Conservation (phyloP, 192 early-diverging fungal species). For the Lobulomyces angularis region DNA sequence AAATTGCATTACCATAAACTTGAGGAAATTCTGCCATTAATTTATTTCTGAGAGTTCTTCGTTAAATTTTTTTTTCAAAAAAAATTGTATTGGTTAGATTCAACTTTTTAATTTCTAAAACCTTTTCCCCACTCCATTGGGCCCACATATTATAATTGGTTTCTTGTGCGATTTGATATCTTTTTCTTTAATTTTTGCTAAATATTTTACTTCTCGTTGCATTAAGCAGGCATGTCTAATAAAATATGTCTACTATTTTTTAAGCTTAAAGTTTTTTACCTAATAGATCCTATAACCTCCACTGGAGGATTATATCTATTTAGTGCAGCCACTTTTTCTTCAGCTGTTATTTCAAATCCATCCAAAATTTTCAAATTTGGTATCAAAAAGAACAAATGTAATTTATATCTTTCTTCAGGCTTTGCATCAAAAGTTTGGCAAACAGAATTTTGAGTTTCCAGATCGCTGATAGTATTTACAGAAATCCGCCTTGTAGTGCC, state of each 20-base stretch:
- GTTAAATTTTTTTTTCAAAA: neutral
- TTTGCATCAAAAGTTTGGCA: neutral
- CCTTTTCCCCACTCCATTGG: slow-evolving; percentile 42
- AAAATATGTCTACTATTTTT: no score
- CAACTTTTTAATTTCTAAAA: slow-evolving; percentile 2
- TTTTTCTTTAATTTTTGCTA: no score
- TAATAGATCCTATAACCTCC: slow-evolving; percentile 29
- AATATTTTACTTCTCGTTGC: no score
- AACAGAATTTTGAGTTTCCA: no score
- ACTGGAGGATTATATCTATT: slow-evolving; percentile 32
- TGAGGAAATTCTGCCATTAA: slow-evolving; percentile 28
- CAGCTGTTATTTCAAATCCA: slow-evolving; percentile 22
- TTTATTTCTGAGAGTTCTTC: slow-evolving; percentile 23
- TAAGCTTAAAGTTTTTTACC: no score
- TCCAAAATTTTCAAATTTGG: slow-evolving; percentile 28
- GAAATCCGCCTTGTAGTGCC: neutral
- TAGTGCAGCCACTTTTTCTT: slow-evolving; percentile 40
- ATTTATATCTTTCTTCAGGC: slow-evolving; percentile 11
- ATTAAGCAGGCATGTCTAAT: no score
- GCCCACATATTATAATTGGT: slow-evolving; percentile 41
- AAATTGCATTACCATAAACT: slow-evolving; percentile 29
- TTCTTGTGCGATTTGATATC: slow-evolving; percentile 21
- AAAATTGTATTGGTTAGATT: slow-evolving; percentile 3
- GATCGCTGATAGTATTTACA: slow-evolving; percentile 1
- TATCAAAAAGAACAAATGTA: slow-evolving; percentile 22